Conservation (phyloP, 1,284 basidiomycete genomes). For the Heterobasidion parviporum region DNA sequence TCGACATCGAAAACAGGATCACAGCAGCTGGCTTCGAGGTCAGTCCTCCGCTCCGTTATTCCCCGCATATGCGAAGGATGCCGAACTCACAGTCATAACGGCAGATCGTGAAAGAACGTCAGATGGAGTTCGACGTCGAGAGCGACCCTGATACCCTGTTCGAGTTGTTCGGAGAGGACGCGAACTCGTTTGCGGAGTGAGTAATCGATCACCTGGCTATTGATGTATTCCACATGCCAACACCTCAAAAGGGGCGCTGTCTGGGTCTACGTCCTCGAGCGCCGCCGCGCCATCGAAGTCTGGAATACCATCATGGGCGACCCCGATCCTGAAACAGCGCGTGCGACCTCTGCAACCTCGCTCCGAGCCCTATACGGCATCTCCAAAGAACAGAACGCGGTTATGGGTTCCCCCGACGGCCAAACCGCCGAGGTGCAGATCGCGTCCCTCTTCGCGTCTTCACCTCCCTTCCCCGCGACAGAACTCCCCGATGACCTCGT, state of each 20-base stretch:
- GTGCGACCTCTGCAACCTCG: constrained; percentile 46
- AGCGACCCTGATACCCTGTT: constrained; percentile 68
- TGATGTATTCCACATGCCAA: constrained; percentile 1
- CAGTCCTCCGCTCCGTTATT: constrained; percentile 12
- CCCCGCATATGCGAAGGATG: background rate
- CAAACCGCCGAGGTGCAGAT: constrained; percentile 70
- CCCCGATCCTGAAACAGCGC: constrained; percentile 48
- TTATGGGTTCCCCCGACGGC: constrained; percentile 62
- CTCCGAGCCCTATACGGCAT: constrained; percentile 61
- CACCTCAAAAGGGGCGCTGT: constrained; percentile 54
- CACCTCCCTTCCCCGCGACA: constrained; percentile 61
- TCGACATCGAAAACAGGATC: constrained; percentile 69
- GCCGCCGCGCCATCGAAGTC: constrained; percentile 67
- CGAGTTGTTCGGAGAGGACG: constrained; percentile 70
- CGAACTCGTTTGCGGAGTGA: constrained; percentile 66
- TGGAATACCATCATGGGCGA: constrained; percentile 68
- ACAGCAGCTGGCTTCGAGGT: constrained; percentile 74
- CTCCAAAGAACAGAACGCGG: constrained; percentile 44
- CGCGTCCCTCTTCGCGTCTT: constrained; percentile 64
- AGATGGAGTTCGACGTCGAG: constrained; percentile 77
- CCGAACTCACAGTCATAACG: background rate
- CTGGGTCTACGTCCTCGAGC: constrained; percentile 80
- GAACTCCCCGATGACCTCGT: constrained; percentile 45
- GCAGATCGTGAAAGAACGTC: constrained; percentile 74
- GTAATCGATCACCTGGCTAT: constrained; percentile 19